Percentiles rank a stretch among this genome's conserved stretches.
Evolutionary conservation across 768 basidiomycete genomes (phyloP).

Genomic region (Filobasidium floriforme): DNA sequence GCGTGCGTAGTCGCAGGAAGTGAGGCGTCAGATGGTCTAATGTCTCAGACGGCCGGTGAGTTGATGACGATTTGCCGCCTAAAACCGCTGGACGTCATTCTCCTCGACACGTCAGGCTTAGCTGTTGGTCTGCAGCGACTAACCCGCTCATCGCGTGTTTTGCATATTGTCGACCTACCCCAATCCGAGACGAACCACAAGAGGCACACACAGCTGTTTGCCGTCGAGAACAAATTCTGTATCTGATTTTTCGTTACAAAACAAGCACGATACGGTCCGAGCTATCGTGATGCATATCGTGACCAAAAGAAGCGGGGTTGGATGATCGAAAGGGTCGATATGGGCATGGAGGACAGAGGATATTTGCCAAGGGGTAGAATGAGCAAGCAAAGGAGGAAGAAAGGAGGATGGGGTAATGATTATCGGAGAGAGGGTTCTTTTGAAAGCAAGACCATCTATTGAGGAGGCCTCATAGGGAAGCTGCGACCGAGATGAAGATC

Average conservation of each 20-base stretch:
- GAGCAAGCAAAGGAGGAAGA: not conserved
- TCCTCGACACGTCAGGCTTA: no score
- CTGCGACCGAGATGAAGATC: conserved; percentile 13
- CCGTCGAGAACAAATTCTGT: no score
- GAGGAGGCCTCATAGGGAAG: conserved; percentile 37
- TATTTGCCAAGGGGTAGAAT: not conserved
- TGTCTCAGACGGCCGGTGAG: no score
- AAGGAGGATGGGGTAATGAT: not conserved
- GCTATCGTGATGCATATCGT: not conserved
- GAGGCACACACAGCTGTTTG: no score
- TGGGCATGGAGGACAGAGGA: not conserved
- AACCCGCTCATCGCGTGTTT: no score
- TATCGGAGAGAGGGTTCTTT: not conserved
- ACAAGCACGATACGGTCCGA: not conserved
- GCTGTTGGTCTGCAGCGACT: no score
- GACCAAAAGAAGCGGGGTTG: not conserved
- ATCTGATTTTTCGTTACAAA: conserved; percentile 1
- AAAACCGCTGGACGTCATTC: no score
- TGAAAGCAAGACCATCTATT: conserved; percentile 24
- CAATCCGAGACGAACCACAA: no score
- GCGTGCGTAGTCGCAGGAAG: no score
- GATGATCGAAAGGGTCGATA: not conserved
- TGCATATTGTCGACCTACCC: no score
- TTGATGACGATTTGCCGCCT: no score
- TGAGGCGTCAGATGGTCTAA: no score